Evolutionary conservation across 768 basidiomycete species (phyloP).

Genomic region (Kwoniella dejecticola): DNA sequence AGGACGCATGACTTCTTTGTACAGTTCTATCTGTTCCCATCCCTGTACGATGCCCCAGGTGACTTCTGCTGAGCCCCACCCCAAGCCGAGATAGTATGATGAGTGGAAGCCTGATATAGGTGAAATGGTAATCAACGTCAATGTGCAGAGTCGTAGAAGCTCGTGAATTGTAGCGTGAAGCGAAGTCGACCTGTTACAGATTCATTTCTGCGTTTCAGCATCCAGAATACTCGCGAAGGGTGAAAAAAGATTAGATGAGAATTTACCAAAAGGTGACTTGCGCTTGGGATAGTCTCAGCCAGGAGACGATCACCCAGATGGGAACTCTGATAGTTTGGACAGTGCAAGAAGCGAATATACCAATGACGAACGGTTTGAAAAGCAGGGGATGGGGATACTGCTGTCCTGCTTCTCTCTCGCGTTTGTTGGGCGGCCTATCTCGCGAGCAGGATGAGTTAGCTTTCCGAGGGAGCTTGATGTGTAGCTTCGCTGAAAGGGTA

Average conservation of each 20-base stretch:
- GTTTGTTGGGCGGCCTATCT: slow-evolving; percentile 50
- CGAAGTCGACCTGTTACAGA: slow-evolving; percentile 35
- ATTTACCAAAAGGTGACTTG: slow-evolving; percentile 34
- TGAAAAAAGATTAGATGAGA: no score
- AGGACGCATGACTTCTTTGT: slow-evolving; percentile 48
- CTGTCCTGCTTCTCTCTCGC: slow-evolving; percentile 44
- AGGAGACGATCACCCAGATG: slow-evolving; percentile 37
- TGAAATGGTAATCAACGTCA: slow-evolving; percentile 42
- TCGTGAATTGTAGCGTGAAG: slow-evolving; percentile 50
- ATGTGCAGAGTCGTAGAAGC: slow-evolving; percentile 40
- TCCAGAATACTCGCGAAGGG: no score
- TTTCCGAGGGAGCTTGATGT: slow-evolving; percentile 1
- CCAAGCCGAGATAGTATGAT: slow-evolving; percentile 52
- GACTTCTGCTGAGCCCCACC: slow-evolving; percentile 52
- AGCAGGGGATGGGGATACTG: slow-evolving; percentile 51
- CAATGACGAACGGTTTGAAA: slow-evolving; percentile 43
- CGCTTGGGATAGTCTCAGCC: slow-evolving; percentile 12
- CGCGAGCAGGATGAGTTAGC: background rate
- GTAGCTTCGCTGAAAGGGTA: background rate
- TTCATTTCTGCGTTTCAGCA: no score
- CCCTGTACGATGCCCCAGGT: slow-evolving; percentile 52
- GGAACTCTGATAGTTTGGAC: slow-evolving; percentile 48
- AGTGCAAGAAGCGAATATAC: slow-evolving; percentile 49
- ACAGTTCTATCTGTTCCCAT: slow-evolving; percentile 50
- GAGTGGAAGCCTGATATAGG: slow-evolving; percentile 49